Percentiles rank a stretch among this genome's conserved stretches.
phyloP scores from a whole-genome alignment of 306 rosid species.

The Cicer yamashitae region DNA sequence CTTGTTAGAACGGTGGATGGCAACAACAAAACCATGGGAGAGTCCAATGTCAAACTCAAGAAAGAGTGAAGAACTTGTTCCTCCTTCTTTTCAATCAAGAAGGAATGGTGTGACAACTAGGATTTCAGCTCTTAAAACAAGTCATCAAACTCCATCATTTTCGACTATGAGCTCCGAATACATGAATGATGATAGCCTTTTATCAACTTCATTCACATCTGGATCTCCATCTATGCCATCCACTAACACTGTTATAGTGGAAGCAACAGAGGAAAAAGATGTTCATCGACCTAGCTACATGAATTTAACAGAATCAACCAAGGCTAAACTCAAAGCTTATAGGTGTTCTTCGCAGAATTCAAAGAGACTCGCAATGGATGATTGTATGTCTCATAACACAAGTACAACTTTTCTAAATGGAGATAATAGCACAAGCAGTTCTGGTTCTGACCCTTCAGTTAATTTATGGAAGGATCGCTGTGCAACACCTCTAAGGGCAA shows the following conservation, averaged over 20 bases:
- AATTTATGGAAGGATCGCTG: conserved; percentile 61
- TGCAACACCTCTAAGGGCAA: conserved; percentile 56
- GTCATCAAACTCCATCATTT: conserved; percentile 61
- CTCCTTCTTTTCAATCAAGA: conserved; percentile 49
- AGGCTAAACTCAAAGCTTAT: conserved; percentile 64
- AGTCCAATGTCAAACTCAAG: conserved; percentile 57
- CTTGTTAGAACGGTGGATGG: conserved; percentile 88
- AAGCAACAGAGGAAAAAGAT: conserved; percentile 48
- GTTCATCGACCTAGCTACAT: conserved; percentile 67
- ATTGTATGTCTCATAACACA: conserved; percentile 51
- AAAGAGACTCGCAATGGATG: conserved; percentile 50
- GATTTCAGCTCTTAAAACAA: conserved; percentile 52
- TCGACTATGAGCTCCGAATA: conserved; percentile 71
- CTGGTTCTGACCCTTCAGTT: conserved; percentile 59
- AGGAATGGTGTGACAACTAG: conserved; percentile 72
- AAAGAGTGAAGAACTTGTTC: conserved; percentile 53
- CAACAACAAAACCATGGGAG: conserved; percentile 75
- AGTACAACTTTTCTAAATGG: conserved; percentile 50
- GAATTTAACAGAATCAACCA: conserved; percentile 70
- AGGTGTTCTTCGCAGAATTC: conserved; percentile 51
- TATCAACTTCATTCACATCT: conserved; percentile 61
- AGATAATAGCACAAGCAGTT: conserved; percentile 60
- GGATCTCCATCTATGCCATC: conserved; percentile 54
- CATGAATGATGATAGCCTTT: conserved; percentile 62
- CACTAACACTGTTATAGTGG: conserved; percentile 46